Evolutionary conservation across 805 yeast species (phyloP).

Genomic region (Candida odintsovae): DNA sequence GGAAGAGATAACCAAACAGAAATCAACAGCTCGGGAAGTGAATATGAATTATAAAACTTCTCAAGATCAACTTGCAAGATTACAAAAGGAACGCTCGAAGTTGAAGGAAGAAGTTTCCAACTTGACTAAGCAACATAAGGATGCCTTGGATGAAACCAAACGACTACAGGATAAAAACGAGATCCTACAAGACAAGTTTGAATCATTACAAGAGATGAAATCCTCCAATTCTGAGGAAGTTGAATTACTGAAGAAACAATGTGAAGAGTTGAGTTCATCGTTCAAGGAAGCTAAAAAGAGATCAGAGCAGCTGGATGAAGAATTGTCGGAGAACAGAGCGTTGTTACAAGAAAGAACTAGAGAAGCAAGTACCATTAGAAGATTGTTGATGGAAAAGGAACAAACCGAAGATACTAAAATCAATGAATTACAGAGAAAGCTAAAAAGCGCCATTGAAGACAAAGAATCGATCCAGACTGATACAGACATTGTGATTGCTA

Average conservation of each 20-base stretch:
- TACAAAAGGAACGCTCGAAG: slow-evolving; percentile 31
- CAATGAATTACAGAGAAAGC: slow-evolving; percentile 49
- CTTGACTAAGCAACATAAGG: slow-evolving; percentile 30
- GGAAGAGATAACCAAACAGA: slow-evolving; percentile 20
- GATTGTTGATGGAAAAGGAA: slow-evolving; percentile 64
- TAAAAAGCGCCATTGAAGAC: slow-evolving; percentile 52
- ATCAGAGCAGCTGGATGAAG: slow-evolving; percentile 71
- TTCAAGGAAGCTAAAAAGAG: slow-evolving; percentile 57
- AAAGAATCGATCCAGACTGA: slow-evolving; percentile 55
- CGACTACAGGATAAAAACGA: slow-evolving; percentile 34
- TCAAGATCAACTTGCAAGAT: slow-evolving; percentile 25
- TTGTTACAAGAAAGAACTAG: slow-evolving; percentile 75
- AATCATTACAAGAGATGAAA: slow-evolving; percentile 30
- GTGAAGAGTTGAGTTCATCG: slow-evolving; percentile 66
- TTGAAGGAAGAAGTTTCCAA: slow-evolving; percentile 33
- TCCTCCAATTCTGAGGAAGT: slow-evolving; percentile 35
- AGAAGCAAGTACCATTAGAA: slow-evolving; percentile 69
- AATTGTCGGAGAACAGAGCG: slow-evolving; percentile 67
- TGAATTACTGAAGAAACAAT: slow-evolving; percentile 53
- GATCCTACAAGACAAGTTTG: slow-evolving; percentile 33
- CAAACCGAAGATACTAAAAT: slow-evolving; percentile 44
- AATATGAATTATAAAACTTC: slow-evolving; percentile 27
- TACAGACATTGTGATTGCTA: slow-evolving; percentile 40
- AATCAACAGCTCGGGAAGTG: slow-evolving; percentile 22
- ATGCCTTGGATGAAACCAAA: slow-evolving; percentile 34